Conservation (phyloP, 768 basidiomycete genomes). For the Suillus decipiens region DNA sequence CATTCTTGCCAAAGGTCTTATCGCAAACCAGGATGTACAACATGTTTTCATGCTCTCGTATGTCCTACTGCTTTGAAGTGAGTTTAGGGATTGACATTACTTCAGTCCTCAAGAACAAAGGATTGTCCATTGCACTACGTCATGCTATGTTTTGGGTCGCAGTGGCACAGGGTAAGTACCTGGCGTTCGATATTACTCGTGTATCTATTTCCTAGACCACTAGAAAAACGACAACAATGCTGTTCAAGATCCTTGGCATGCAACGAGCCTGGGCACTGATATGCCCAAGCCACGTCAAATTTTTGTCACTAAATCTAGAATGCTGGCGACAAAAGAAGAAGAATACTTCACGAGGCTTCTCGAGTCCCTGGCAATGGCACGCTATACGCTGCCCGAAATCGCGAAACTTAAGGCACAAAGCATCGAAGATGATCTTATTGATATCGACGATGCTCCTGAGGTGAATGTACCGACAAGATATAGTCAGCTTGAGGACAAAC, state of each 20-base stretch:
- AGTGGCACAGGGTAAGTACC: constrained; percentile 69
- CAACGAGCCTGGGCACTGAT: constrained; percentile 52
- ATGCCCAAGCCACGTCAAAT: constrained; percentile 60
- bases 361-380: constrained; percentile 41
- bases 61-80: background rate
- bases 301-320: constrained; percentile 70
- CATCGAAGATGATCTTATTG: constrained; percentile 31
- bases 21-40: constrained; percentile 24
- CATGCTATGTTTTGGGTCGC: constrained; percentile 67
- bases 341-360: constrained; percentile 61
- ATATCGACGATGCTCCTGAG: constrained; percentile 39
- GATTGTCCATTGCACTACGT: constrained; percentile 59
- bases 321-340: constrained; percentile 65
- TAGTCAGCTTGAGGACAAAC: constrained; percentile 53
- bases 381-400: constrained; percentile 41
- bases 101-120: constrained; percentile 47
- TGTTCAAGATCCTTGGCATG: constrained; percentile 74
- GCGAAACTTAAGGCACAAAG: constrained; percentile 24
- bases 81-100: background rate
- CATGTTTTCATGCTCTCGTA: constrained; percentile 28
- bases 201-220: background rate
- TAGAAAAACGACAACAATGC: constrained; percentile 76
- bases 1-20: constrained; percentile 20
- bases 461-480: constrained; percentile 44
- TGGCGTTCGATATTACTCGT: background rate